Base-by-base conservation (phyloP, 73 alveolate genomes). In the Effrenium voratum region DNA sequence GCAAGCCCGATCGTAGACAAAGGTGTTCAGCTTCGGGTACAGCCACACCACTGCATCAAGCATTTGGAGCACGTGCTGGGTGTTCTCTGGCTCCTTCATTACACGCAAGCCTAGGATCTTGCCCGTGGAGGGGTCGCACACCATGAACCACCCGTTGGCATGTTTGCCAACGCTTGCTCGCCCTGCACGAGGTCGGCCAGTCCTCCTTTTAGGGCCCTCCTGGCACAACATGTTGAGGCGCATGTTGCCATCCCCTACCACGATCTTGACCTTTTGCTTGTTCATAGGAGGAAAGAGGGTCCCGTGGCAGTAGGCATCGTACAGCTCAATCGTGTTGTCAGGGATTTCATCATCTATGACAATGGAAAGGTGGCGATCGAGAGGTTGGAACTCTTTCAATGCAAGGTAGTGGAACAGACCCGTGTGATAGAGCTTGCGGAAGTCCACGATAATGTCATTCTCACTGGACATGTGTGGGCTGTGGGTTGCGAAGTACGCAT, bases 1-100 rank as follows among this genome's bases (percentile, higher is more conserved):
- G 57, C 92, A 82, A 8, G 92, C 92, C n/a, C 92, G 92, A 34
- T 49, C 92, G 47, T 82, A 82, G 36, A 82, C 92, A 34, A 82
- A 82, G 75, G 34, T 2, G 38, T 82, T 49, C 36, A 44, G 28
- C n/a, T 82, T 82, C 36, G 92, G 92, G 49, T 82, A 82, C 30
- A 82, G 38, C 92, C 92, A 82, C 70, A 82, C 34, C 28, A 22
- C 32, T 6, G 45, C 70, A 36, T 36, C n/a, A 50, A 82, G n/a
- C 41, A 75, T 36, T 12, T 28, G 24, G 24, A 82, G 5, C 32
- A 59, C 92, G 26, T 34, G 12, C 75, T 82, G 49, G n/a, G 45
- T 82, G 75, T 49, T 30, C 75, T 82, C 92, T 0, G 92, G 92
- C 47, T 82, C 92, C 19, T 15, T 47, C 92, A 82, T 82, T 40